phyloP scores from a whole-genome alignment of 116 monocot genomes.

The Phalaenopsis hybrid region DNA sequence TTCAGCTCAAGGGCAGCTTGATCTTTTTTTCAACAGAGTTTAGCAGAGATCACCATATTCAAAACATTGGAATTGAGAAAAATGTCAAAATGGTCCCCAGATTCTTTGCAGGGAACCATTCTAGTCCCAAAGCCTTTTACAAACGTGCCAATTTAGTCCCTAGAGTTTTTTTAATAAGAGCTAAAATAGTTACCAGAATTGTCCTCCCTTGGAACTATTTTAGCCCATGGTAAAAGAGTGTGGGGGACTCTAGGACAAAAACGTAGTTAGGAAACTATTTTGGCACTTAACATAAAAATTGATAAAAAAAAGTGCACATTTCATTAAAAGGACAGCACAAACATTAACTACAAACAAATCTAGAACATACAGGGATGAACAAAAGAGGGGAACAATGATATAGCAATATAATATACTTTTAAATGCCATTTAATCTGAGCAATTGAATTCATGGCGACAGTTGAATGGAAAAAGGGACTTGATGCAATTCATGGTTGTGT shows the following conservation, averaged over 20 bases:
- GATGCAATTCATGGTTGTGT: background rate
- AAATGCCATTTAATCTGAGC: background rate
- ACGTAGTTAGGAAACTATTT: background rate
- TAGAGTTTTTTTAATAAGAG: too few species aligned
- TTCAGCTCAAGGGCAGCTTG: slow-evolving; percentile 3
- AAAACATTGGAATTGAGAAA: background rate
- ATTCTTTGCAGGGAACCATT: too few species aligned
- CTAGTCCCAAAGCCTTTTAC: too few species aligned
- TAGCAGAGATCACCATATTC: background rate
- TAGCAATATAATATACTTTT: background rate
- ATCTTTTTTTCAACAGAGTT: background rate
- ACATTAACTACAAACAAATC: background rate
- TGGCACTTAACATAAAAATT: too few species aligned
- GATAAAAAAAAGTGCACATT: background rate
- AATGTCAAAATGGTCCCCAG: background rate
- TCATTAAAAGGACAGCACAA: background rate
- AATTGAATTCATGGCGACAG: background rate
- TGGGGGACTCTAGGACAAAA: too few species aligned
- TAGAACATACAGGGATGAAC: background rate
- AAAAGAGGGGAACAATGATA: background rate
- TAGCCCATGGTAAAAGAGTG: too few species aligned
- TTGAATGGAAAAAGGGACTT: background rate
- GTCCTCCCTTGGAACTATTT: too few species aligned
- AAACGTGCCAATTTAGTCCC: too few species aligned
- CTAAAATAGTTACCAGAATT: too few species aligned